Base-by-base conservation (phyloP, 2,329 filamentous ascomycete species). In the Saccharata proteae region DNA sequence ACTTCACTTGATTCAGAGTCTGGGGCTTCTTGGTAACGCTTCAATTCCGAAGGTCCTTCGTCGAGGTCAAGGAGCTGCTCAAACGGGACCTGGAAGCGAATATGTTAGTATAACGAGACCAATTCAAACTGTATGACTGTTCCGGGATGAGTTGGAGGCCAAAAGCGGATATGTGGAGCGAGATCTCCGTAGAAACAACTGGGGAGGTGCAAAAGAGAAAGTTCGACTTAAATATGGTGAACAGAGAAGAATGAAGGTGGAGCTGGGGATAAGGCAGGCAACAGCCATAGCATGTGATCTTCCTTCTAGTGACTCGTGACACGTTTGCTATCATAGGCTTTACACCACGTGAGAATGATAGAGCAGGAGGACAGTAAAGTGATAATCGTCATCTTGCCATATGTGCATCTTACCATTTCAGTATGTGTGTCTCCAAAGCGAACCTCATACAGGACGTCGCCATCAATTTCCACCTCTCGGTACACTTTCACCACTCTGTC, bases 1-100 rank as follows among this genome's bases (percentile, higher is more conserved):
- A 16, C 14, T 18, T 12, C 13, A 12, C 4, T 20, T 21, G 32
- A 17, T 12, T 35, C 21, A n/a, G 28, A 23, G 10, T 23, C 11
- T 22, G 37, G 26, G 12, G n/a, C n/a, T 19, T 43, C 34, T 17
- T 56, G 49, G 42, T 59, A 66, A 11, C 49, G 40, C 20, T 61
- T 45, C 14, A 71, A 48, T 12, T 64, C 63, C 37, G 54, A 51
- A 27, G 51, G 43, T 12, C 68, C 67, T 45, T 67, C 64, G 7
- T 57, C 47, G 16, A 64, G 51, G 3, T 48, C 38, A 9, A 65
- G 40, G 3, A 71, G 50, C 18, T 61, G 47, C 19, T 63, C 51
- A 18, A 64, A 59, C 10, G 55, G 43, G 8, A 69, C 48, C 67
- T 71, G 30, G 3, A 25, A n/a, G n/a, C n/a, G n/a, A n/a, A n/a